phyloP scores from a whole-genome alignment of 345 rosid genomes.

The Barbarea vulgaris region DNA sequence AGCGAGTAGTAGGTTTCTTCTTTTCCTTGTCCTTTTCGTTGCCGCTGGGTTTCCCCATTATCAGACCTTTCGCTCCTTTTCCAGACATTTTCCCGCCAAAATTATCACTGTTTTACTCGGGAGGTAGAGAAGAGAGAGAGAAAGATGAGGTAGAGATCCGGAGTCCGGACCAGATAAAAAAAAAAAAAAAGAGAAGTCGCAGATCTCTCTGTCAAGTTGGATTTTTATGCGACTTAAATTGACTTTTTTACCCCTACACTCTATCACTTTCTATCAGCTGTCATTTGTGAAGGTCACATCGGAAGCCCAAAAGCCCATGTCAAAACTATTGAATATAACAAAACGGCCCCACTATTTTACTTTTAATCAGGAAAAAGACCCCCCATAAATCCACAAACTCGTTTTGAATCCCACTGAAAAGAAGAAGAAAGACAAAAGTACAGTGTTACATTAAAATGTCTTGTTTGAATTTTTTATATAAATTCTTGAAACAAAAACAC shows the following conservation, averaged over 20 bases:
- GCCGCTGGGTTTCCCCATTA: slow-evolving; percentile 62
- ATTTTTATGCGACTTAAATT: neutral
- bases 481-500: slow-evolving; percentile 11
- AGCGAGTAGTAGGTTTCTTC: slow-evolving; percentile 77
- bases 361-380: neutral
- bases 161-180: neutral
- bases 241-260: slow-evolving; percentile 9
- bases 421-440: neutral
- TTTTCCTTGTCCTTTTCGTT: slow-evolving; percentile 68
- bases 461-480: slow-evolving; percentile 5
- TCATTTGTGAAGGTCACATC: neutral
- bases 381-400: neutral
- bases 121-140: neutral
- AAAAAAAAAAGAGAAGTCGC: neutral
- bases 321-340: neutral
- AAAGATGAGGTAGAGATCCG: slow-evolving; percentile 10
- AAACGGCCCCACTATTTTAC: neutral
- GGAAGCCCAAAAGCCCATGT: slow-evolving; percentile 11
- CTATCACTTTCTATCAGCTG: neutral
- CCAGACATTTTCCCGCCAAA: slow-evolving; percentile 67
- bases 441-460: neutral
- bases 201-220: neutral
- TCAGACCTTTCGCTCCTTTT: slow-evolving; percentile 80
- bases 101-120: neutral
- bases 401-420: neutral